These are phyloP conservation scores for Avena eriantha DNA, from an alignment of 176 grass and related monocot species.

Conservation along the genomic window DNA sequence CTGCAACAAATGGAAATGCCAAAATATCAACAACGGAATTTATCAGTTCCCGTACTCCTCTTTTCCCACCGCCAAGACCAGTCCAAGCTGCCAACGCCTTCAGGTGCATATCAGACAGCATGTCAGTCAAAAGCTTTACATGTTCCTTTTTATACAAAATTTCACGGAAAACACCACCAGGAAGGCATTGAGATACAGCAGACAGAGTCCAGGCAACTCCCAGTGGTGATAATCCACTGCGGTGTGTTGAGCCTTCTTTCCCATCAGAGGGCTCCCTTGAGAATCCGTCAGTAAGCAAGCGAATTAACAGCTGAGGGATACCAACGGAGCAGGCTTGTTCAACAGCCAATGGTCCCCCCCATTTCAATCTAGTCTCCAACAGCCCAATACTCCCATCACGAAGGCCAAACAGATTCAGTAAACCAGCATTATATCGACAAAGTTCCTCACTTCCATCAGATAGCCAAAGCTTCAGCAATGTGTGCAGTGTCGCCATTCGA, in stretches of 20 bases:
- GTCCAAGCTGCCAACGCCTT: slow-evolving; percentile 68
- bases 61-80: slow-evolving; percentile 84
- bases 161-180: slow-evolving; percentile 79
- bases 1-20: slow-evolving; percentile 95
- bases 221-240: slow-evolving; percentile 79
- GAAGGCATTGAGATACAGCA: slow-evolving; percentile 74
- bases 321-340: slow-evolving; percentile 91
- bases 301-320: slow-evolving; percentile 79
- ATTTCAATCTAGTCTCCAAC: slow-evolving; percentile 74
- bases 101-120: slow-evolving; percentile 74
- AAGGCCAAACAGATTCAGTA: slow-evolving; percentile 75
- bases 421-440: slow-evolving; percentile 64
- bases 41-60: slow-evolving; percentile 76
- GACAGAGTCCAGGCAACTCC: slow-evolving; percentile 79
- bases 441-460: slow-evolving; percentile 82
- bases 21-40: slow-evolving; percentile 89
- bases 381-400: slow-evolving; percentile 86
- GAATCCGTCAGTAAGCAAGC: slow-evolving; percentile 70
- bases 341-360: slow-evolving; percentile 85
- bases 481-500: slow-evolving; percentile 88
- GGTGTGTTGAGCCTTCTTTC: slow-evolving; percentile 54
- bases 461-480: slow-evolving; percentile 78
- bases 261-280: slow-evolving; percentile 47
- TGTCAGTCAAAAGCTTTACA: slow-evolving; percentile 69
- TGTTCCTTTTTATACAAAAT: slow-evolving; percentile 81